A percentile compares a stretch with the other conserved stretches of the same genome.
Conservation (phyloP, 768 basidiomycete genomes). For the Mycena rebaudengoi region DNA sequence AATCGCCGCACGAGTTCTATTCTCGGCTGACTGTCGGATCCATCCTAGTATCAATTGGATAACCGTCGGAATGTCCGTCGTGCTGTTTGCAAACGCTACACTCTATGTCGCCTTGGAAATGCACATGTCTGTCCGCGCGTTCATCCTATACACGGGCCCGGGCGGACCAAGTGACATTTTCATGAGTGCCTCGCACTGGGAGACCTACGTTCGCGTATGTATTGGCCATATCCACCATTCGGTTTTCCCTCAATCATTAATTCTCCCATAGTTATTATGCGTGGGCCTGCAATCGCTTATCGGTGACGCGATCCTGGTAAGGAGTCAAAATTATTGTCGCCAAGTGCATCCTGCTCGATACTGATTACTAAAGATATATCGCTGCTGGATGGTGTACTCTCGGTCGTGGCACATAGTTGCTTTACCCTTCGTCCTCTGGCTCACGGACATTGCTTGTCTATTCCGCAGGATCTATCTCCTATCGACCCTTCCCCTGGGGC, state of each 20-base stretch:
- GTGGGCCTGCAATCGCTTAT: conserved; percentile 8
- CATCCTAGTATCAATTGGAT: conserved; percentile 31
- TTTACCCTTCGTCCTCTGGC: conserved; percentile 29
- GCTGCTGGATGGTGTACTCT: conserved; percentile 35
- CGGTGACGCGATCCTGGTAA: conserved; percentile 24
- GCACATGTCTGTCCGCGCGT: neutral
- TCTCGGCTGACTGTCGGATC: neutral
- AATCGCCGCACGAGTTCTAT: conserved; percentile 5
- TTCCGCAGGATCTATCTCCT: neutral
- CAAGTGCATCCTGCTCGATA: neutral
- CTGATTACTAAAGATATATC: conserved; percentile 16
- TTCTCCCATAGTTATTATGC: neutral
- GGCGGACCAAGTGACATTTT: neutral
- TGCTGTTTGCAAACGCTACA: neutral
- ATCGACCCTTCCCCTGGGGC: neutral
- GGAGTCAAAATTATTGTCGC: neutral
- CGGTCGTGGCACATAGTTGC: conserved; percentile 25
- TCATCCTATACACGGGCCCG: conserved; percentile 1
- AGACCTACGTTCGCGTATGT: neutral
- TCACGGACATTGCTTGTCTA: conserved; percentile 15
- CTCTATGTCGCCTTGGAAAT: neutral
- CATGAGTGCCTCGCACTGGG: neutral
- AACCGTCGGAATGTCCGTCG: neutral
- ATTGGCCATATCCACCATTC: neutral
- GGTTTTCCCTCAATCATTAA: neutral